These are phyloP conservation scores for Sarcocystis neurona DNA, from an alignment of 169 alveolate genomes.

Conservation along the genomic window DNA sequence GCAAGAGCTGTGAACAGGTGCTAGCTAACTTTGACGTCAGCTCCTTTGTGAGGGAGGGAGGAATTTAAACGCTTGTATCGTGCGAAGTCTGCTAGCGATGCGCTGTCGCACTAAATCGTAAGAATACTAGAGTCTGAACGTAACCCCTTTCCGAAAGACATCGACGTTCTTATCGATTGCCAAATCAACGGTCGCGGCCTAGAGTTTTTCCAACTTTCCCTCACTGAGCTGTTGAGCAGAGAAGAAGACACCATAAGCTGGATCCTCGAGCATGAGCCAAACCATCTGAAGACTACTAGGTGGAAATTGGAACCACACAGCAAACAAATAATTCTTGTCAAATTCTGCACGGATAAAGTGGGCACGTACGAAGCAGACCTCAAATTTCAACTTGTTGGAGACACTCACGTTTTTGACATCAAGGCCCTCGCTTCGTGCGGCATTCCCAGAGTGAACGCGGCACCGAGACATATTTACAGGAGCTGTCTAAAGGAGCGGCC, in stretches of 20 bases:
- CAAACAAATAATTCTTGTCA: conserved; percentile 51
- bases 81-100: no score
- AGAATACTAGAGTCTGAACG: no score
- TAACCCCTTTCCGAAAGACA: no score
- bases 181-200: no score
- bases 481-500: not conserved
- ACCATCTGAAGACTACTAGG: conserved; percentile 33
- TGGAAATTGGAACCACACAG: conserved; percentile 55
- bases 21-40: no score
- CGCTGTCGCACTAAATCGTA: no score
- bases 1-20: conserved; percentile 23
- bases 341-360: conserved; percentile 41
- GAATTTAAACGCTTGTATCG: no score
- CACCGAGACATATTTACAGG: not conserved
- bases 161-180: no score
- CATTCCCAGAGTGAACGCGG: conserved; percentile 31
- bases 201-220: not conserved
- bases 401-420: conserved; percentile 18
- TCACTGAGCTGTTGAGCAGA: conserved; percentile 16
- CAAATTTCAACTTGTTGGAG: conserved; percentile 53
- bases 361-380: conserved; percentile 35
- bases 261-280: conserved; percentile 47
- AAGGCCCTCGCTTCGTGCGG: conserved; percentile 46
- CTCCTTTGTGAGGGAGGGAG: no score
- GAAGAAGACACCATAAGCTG: conserved; percentile 39